Percentiles rank a stretch among this genome's conserved stretches.
Conservation (phyloP, 305 asterid species). For the Solanum hybrid region DNA sequence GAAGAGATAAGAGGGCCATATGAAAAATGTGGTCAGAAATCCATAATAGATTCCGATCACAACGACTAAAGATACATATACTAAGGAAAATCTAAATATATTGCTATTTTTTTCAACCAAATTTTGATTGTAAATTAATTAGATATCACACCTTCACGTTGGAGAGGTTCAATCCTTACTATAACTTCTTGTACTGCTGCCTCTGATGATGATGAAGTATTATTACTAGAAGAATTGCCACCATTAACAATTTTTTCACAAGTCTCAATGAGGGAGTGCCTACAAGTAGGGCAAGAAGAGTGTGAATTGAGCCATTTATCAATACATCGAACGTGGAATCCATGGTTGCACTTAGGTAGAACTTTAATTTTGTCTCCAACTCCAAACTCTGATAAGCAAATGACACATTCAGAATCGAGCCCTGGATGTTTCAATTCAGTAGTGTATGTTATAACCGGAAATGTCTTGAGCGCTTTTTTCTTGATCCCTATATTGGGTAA, state of each 20-base stretch:
- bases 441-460: not conserved
- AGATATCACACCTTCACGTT: not conserved
- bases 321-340: not conserved
- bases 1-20: not conserved
- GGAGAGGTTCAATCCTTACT: conserved; percentile 2
- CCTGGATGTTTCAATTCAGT: not conserved
- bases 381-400: not conserved
- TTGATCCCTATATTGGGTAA: not conserved
- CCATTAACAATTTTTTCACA: not conserved
- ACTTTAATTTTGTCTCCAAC: not conserved
- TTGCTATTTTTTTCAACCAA: not conserved
- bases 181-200: not conserved
- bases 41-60: not conserved
- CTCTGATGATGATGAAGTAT: not conserved
- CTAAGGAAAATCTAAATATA: not conserved
- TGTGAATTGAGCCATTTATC: conserved; percentile 3
- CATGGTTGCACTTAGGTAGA: conserved; percentile 6
- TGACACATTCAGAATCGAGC: not conserved
- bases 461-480: not conserved
- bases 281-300: conserved; percentile 11
- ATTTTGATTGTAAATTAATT: not conserved
- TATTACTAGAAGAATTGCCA: not conserved
- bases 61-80: not conserved
- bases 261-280: conserved; percentile 7
- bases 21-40: not conserved